Percentiles rank a stretch among this genome's conserved stretches.
These are phyloP conservation scores for Venturia nashicola DNA, from an alignment of 2,329 filamentous ascomycete genomes.

Conservation along the genomic window DNA sequence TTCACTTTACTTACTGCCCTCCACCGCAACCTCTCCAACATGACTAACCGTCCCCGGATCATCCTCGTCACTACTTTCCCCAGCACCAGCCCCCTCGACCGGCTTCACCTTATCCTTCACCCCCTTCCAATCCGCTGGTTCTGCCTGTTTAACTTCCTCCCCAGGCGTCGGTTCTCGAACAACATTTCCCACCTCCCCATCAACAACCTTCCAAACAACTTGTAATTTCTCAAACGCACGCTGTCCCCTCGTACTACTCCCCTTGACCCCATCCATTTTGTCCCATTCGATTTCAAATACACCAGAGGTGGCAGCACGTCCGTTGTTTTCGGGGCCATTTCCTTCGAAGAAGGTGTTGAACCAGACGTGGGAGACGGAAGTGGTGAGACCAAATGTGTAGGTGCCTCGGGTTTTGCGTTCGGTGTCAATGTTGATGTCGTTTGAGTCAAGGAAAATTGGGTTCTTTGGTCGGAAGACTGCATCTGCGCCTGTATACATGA, in stretches of 20 bases:
- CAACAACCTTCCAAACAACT: slow-evolving; percentile 62
- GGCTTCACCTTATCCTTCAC: not conserved
- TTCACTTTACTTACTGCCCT: not conserved
- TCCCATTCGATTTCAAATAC: slow-evolving; percentile 63
- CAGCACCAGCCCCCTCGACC: not conserved
- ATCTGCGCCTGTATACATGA: slow-evolving; percentile 30
- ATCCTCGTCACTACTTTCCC: not conserved
- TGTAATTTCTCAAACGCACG: slow-evolving; percentile 70
- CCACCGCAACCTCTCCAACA: not conserved
- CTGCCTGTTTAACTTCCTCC: slow-evolving; percentile 57
- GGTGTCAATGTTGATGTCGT: slow-evolving; percentile 82
- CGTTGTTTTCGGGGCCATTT: slow-evolving; percentile 56
- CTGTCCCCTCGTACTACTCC: slow-evolving; percentile 63
- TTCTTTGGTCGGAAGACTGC: slow-evolving; percentile 65
- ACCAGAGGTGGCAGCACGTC: slow-evolving; percentile 54
- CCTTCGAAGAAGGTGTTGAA: slow-evolving; percentile 94
- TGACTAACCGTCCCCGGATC: not conserved
- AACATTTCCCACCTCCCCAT: slow-evolving; percentile 16
- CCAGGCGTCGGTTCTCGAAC: slow-evolving; percentile 54
- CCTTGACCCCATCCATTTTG: slow-evolving; percentile 88
- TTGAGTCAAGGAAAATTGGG: slow-evolving; percentile 61
- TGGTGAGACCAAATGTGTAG: slow-evolving; percentile 59
- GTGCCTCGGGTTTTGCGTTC: slow-evolving; percentile 53
- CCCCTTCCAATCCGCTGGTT: slow-evolving; percentile 59
- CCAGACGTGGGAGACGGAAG: slow-evolving; percentile 89